phyloP scores from a whole-genome alignment of 1,284 basidiomycete genomes.

The Singerocomus inundabilis region DNA sequence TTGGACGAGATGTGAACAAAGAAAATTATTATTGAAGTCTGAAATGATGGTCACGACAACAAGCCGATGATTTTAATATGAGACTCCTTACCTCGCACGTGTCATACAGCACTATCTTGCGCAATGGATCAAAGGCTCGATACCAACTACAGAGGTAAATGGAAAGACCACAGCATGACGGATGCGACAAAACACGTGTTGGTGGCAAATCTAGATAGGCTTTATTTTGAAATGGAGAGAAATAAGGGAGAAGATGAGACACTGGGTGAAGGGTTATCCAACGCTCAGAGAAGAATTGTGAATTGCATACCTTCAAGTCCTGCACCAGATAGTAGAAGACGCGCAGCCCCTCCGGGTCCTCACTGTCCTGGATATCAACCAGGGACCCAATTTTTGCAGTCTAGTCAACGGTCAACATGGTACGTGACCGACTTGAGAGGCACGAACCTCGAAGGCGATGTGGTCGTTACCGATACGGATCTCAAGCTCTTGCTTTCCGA shows the following conservation, averaged over 20 bases:
- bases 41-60: slow-evolving; percentile 6
- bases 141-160: slow-evolving; percentile 4
- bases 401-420: slow-evolving; percentile 40
- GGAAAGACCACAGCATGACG: background rate
- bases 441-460: slow-evolving; percentile 91
- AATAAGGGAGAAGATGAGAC: slow-evolving; percentile 96
- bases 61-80: background rate
- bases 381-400: slow-evolving; percentile 97
- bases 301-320: slow-evolving; percentile 79
- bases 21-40: slow-evolving; percentile 12
- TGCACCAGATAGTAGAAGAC: slow-evolving; percentile 99
- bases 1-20: slow-evolving; percentile 5
- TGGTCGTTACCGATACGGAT: slow-evolving; percentile 93
- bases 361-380: slow-evolving; percentile 95
- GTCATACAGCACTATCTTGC: slow-evolving; percentile 28
- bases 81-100: slow-evolving; percentile 17
- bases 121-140: slow-evolving; percentile 6
- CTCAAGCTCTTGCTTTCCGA: slow-evolving; percentile 97
- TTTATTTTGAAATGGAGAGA: slow-evolving; percentile 99
- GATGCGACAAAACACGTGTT: slow-evolving; percentile 1
- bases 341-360: slow-evolving; percentile 96
- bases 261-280: slow-evolving; percentile 50
- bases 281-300: background rate
- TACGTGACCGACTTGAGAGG: background rate
- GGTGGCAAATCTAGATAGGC: slow-evolving; percentile 64